Conservation (phyloP, 192 early-diverging fungal genomes). For the Coemansia sp. region DNA sequence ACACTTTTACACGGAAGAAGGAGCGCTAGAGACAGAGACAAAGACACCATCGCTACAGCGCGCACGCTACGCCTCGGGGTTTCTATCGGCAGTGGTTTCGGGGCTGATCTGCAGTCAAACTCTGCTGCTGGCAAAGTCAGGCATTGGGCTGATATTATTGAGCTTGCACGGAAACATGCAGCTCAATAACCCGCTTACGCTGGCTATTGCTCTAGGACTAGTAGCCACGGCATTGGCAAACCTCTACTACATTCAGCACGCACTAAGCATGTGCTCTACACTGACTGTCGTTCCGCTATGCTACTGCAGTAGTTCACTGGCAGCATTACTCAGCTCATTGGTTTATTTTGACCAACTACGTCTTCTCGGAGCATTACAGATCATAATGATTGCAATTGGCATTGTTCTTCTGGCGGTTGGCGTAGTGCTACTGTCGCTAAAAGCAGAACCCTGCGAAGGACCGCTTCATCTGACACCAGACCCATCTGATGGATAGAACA, state of each 20-base stretch:
- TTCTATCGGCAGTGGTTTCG: conserved; percentile 66
- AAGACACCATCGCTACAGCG: conserved; percentile 16
- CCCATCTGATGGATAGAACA: conserved; percentile 5
- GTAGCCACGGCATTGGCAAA: conserved; percentile 52
- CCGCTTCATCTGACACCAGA: conserved; percentile 29
- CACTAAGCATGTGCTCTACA: conserved; percentile 70
- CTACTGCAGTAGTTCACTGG: conserved; percentile 73
- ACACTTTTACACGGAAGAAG: conserved; percentile 25
- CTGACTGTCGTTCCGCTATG: conserved; percentile 71
- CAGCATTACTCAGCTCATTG: conserved; percentile 73
- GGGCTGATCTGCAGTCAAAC: conserved; percentile 74
- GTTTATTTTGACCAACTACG: conserved; percentile 76
- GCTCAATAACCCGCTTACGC: conserved; percentile 65
- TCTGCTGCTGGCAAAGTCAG: conserved; percentile 75
- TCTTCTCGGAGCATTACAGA: conserved; percentile 59
- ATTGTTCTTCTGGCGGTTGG: conserved; percentile 63
- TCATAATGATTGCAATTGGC: conserved; percentile 66
- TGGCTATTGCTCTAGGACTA: conserved; percentile 64
- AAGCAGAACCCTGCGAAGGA: conserved; percentile 35
- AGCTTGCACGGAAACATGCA: conserved; percentile 64
- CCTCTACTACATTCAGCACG: conserved; percentile 76
- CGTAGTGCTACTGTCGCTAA: conserved; percentile 65
- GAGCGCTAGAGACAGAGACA: conserved; percentile 23
- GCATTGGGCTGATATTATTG: conserved; percentile 68
- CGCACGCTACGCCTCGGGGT: conserved; percentile 54